phyloP scores from a whole-genome alignment of 2,329 filamentous ascomycete species.

The Ceratocystis alfenasii region DNA sequence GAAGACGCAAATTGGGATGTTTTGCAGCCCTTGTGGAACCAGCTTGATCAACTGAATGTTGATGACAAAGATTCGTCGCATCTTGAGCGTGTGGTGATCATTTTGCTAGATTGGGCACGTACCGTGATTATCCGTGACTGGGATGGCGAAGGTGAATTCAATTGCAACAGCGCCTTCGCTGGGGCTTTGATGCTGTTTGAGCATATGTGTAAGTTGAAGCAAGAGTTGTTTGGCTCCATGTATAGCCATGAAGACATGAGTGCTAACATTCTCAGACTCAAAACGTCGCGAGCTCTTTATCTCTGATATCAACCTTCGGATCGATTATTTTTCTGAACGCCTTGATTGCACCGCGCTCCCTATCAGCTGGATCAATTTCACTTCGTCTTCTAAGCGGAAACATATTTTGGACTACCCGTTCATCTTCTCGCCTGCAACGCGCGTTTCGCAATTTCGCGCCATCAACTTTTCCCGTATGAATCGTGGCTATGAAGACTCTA shows the following conservation, averaged over 20 bases:
- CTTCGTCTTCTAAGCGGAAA: conserved; percentile 47
- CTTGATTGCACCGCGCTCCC: conserved; percentile 66
- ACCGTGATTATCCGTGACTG: conserved; percentile 67
- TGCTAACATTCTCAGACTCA: conserved; percentile 37
- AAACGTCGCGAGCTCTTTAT: conserved; percentile 53
- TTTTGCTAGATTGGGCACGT: conserved; percentile 59
- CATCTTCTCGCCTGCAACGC: conserved; percentile 58
- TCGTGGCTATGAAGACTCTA: conserved; percentile 59
- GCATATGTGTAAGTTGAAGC: conserved; percentile 52
- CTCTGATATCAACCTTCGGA: conserved; percentile 56
- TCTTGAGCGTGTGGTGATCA: conserved; percentile 22
- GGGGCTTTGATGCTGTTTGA: conserved; percentile 64
- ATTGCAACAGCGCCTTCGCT: conserved; percentile 58
- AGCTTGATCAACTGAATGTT: conserved; percentile 41
- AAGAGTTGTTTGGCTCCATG: neutral
- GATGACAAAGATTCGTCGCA: conserved; percentile 24
- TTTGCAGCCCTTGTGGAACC: conserved; percentile 38
- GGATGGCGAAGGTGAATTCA: conserved; percentile 61
- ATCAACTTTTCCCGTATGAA: conserved; percentile 85
- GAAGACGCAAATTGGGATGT: conserved; percentile 33
- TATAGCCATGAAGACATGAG: conserved; percentile 8
- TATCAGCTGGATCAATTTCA: conserved; percentile 54
- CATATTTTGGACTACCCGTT: conserved; percentile 74
- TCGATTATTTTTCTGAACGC: conserved; percentile 62
- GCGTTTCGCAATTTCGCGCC: conserved; percentile 75